These are phyloP conservation scores for Colletotrichum graminicola DNA, from an alignment of 2,329 filamentous ascomycete genomes.

Conservation along the genomic window DNA sequence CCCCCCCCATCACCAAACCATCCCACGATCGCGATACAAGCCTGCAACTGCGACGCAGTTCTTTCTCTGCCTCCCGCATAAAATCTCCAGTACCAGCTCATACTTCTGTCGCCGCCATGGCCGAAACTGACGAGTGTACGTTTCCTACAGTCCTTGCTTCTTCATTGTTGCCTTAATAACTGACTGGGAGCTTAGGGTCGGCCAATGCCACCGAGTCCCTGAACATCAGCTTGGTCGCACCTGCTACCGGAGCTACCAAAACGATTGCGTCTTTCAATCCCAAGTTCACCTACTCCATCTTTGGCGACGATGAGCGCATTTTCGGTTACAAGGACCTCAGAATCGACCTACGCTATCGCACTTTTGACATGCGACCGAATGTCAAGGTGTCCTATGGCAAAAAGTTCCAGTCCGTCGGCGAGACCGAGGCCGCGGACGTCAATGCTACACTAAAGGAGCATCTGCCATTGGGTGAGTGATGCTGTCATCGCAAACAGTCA, in stretches of 20 bases:
- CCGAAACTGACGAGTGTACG: conserved; percentile 37
- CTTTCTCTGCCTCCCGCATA: background rate
- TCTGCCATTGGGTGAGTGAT: conserved; percentile 72
- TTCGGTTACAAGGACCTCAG: conserved; percentile 89
- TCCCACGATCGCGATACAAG: background rate
- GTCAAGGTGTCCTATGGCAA: conserved; percentile 78
- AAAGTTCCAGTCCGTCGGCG: conserved; percentile 77
- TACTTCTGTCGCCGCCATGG: conserved; percentile 23
- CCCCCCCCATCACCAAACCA: background rate
- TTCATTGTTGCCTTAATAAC: background rate
- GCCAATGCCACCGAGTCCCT: conserved; percentile 72
- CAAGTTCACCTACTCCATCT: conserved; percentile 90
- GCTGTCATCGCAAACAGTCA: background rate
- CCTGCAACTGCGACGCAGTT: background rate
- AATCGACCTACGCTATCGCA: conserved; percentile 77
- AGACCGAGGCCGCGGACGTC: conserved; percentile 78
- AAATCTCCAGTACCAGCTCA: background rate
- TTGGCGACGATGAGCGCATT: conserved; percentile 91
- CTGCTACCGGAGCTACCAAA: conserved; percentile 63
- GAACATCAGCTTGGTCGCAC: conserved; percentile 69
- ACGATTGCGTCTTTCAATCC: conserved; percentile 81
- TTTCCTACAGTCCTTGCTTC: background rate
- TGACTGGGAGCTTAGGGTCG: conserved; percentile 60
- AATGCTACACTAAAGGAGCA: conserved; percentile 72
- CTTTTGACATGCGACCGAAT: conserved; percentile 82